These are phyloP conservation scores for Skeletonema potamos DNA, from an alignment of 108 stramenopile genomes.

Conservation along the genomic window DNA sequence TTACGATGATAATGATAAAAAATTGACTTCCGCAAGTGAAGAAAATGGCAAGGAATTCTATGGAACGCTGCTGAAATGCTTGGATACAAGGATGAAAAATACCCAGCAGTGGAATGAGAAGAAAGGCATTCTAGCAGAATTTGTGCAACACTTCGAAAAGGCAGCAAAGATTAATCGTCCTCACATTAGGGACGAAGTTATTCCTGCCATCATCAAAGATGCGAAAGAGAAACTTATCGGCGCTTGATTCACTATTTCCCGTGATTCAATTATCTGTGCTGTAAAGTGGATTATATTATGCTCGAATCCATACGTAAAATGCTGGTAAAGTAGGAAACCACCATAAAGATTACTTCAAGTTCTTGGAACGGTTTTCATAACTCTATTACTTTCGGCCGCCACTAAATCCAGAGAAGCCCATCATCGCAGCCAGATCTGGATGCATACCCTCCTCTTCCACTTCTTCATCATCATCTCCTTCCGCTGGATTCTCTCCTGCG, in stretches of 20 bases:
- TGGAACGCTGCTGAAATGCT: not conserved
- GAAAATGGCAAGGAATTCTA: not conserved
- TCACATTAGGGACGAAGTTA: not conserved
- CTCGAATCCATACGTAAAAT: not conserved
- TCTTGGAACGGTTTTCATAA: too few relatives aligned
- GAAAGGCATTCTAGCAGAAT: not conserved
- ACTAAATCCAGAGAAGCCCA: conserved; percentile 94
- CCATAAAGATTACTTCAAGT: too few relatives aligned
- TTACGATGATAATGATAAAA: not conserved
- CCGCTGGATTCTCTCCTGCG: conserved; percentile 14
- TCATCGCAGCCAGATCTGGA: conserved; percentile 90
- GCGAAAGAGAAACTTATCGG: not conserved
- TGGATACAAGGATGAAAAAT: not conserved
- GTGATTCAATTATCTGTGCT: not conserved
- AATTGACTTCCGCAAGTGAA: not conserved
- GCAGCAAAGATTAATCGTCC: not conserved
- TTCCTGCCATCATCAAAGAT: not conserved
- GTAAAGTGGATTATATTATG: not conserved
- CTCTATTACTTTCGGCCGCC: conserved; percentile 43
- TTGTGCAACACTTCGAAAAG: not conserved
- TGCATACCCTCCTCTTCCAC: conserved; percentile 76
- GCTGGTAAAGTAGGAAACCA: not conserved
- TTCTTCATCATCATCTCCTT: conserved; percentile 45
- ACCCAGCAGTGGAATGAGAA: not conserved
- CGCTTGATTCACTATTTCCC: not conserved